Evolutionary conservation across 768 basidiomycete genomes (phyloP), one percentile per base, ranked within the genome.

Genomic region (Trametes elegans): DNA sequence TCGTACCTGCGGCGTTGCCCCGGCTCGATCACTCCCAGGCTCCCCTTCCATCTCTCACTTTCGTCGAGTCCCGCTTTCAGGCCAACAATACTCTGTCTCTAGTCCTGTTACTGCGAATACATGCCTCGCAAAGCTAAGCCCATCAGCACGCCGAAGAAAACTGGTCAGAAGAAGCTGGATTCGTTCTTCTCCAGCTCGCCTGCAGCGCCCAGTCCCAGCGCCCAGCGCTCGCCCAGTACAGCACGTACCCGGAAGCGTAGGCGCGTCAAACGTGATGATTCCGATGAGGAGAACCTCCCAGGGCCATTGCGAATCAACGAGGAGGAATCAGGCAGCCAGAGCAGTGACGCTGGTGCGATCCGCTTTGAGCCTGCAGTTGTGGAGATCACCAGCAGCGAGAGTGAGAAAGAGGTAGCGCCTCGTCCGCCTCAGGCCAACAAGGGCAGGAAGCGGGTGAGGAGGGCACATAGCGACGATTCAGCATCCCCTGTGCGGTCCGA

Each of bases 261-360:
- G 34, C 31, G 19, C 10, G 23, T 34, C 6, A 24, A 47, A n/a
- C 19, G 51, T 40, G 49, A 13, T 6, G 24, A 5, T 11, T 11
- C 31, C 13, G 19, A 52, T 13, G 46, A 50, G 3, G 43, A 55
- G 4, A 19, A 18, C n/a, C 3, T 16, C 16, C 24, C 48, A 8
- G 50, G 38, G 4, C 38, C 42, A 2, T 41, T 39, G 2, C 6
- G 23, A 11, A 9, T 34, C 58, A 23, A 42, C 14, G 19, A 35
- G 0, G 52, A 64, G 26, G 66, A 63, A 5, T 64, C 52, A 7
- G 58, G 63, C 7, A 68, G 65, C 42, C 60, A 68, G 28, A 76
- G 76, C 45, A 75, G 79, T 46, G 77, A 78, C 55, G 74, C 83
- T 35, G 76, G 73, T 14, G 76, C 71, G 24, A 83, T 86, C 44